Base-by-base conservation (phyloP, 2,329 filamentous ascomycete genomes). In the Septoria linicola region DNA sequence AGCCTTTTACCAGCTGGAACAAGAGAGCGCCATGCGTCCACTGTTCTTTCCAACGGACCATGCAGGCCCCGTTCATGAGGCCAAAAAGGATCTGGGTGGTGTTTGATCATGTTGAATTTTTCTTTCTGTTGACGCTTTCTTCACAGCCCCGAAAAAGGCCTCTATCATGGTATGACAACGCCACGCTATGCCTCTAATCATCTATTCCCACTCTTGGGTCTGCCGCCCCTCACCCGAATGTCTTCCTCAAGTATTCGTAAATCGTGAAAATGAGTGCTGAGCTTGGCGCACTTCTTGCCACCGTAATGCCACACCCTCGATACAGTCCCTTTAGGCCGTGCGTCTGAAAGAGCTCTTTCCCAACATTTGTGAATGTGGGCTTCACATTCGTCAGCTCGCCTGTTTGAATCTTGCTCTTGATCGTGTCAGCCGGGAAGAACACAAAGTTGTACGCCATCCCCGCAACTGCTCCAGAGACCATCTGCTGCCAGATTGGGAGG, bases 221-320 rank as follows among this genome's bases (percentile, higher is more conserved):
- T 37, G 14, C 14, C n/a, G n/a, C 13, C 27, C 14, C 10, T 49
- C 47, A 60, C 14, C 40, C 59, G 64, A 93, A 79, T 60, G 82
- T 75, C 57, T 77, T 79, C 73, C 90, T 90, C 69, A 99, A 71
- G 11, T 84, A 87, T 72, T 97, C 93, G 68, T 91, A 97, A 55
- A 97, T 84, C 55, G 93, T 91, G 66, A 99, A 99, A 54, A 99
- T 99, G 66, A 97, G 90, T 6, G 93, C 93, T n/a, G 91, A 96
- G 70, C 91, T 96, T 2, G 93, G 93, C 25, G 90, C 91, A 30
- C 90, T 87, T 54, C 93, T 82, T 25, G 84, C 77, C 39, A 93
- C 89, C 0, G 93, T 99, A 59, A 99, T 93, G 25, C 93, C 93
- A 64, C 93, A 99, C 3, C 93, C 93, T 46, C 92, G 83, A 69